Base-by-base conservation (phyloP, 192 early-diverging fungal species). In the Coemansia biformis region DNA sequence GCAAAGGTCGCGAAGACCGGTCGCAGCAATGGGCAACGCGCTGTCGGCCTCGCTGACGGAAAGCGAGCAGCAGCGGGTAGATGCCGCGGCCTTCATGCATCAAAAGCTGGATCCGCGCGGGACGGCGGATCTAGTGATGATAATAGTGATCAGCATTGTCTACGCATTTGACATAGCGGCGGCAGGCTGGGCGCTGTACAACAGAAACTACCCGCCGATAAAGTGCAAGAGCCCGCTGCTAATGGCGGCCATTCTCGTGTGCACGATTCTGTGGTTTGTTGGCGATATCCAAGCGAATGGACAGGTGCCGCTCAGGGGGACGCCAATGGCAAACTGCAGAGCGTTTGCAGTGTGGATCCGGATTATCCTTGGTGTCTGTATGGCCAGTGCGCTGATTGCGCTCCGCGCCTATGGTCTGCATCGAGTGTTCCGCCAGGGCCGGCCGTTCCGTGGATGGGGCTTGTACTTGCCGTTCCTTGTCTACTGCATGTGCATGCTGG, bases 331-430 rank as follows among this genome's bases (percentile, higher is more conserved):
- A 6, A 47, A 60, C 38, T 73, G 69, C 50, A 55, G 54, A 53
- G 54, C 54, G 15, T 65, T 59, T 36, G 69, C 62, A 19, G 34
- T 73, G 17, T 73, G 69, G 69, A 26, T 73, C 19, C 62, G 69
- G 12, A 38, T 65, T 4, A 32, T 73, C 5, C 42, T 73, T 24
- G 69, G 69, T 28, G 54, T 61, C 0, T 59, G 56, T 29, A 46
- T 43, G 6, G 4, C 65, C 33, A 54, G 53, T 37, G 46, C 51
- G 18, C 49, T 63, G 35, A 41, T 75, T 40, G 57, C 61, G 8
- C 19, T 68, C 31, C 53, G 60, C 15, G 46, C 51, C 5, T 63
- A 55, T 23, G 55, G 55, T 8, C 33, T 63, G 4, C 60, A 60
- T 46, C 59, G 65, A 5, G 52, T 67, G 38, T 67, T 64, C 34